phyloP scores from a whole-genome alignment of 208 protist species.

The Leishmania amazonensis region DNA sequence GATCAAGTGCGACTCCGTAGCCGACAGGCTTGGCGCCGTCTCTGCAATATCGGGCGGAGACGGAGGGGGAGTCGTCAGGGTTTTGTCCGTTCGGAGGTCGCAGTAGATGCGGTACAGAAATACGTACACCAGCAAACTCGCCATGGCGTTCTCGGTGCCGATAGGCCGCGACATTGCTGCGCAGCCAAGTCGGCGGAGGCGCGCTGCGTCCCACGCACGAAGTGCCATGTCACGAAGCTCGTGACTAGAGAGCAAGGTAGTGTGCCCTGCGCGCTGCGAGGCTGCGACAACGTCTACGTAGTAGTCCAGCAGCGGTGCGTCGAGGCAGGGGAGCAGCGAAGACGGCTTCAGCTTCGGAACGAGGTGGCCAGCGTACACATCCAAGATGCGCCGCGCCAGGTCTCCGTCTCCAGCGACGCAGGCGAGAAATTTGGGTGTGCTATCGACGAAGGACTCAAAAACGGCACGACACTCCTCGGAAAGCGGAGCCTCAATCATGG shows the following conservation, averaged over 20 bases:
- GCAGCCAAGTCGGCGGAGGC: conserved; percentile 3
- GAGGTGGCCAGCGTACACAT: conserved; percentile 54
- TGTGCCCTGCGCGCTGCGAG: neutral
- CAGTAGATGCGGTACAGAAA: conserved; percentile 26
- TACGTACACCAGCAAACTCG: conserved; percentile 22
- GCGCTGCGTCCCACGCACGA: conserved; percentile 15
- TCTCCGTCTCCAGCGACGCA: conserved; percentile 52
- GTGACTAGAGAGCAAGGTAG: conserved; percentile 18
- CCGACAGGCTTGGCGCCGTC: neutral
- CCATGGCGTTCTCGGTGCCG: conserved; percentile 10
- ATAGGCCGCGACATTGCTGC: conserved; percentile 13
- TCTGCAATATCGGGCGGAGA: no score
- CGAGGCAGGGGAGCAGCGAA: conserved; percentile 52
- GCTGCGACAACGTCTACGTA: conserved; percentile 62
- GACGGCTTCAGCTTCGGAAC: conserved; percentile 49
- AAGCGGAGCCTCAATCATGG: conserved; percentile 49
- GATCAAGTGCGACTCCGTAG: neutral
- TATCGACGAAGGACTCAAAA: conserved; percentile 60
- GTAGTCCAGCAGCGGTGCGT: conserved; percentile 49
- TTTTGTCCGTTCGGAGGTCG: neutral
- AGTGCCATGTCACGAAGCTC: conserved; percentile 21
- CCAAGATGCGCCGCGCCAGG: conserved; percentile 50
- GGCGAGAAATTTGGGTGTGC: conserved; percentile 47
- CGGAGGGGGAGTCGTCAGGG: neutral
- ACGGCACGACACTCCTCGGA: conserved; percentile 49